A percentile compares a stretch with the other conserved stretches of the same genome.
Evolutionary conservation across 305 asterid species (phyloP).

Genomic region (Fraxinus angustifolia): DNA sequence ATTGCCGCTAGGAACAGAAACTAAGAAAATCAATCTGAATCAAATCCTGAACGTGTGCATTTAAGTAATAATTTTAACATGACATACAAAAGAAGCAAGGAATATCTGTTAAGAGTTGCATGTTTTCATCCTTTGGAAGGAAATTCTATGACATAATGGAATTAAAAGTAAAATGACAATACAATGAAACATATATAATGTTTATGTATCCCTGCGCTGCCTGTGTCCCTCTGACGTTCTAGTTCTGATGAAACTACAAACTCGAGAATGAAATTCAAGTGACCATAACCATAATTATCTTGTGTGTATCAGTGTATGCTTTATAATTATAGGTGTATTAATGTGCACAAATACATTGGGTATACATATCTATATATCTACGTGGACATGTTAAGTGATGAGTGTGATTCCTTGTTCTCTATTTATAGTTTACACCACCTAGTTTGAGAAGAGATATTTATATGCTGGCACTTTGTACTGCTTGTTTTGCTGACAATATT

Average conservation of each 20-base stretch:
- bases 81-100: neutral
- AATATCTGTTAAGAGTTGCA: neutral
- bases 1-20: neutral
- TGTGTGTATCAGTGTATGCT: neutral
- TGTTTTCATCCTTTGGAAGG: neutral
- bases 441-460: neutral
- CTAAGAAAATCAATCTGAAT: neutral
- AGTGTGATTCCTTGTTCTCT: neutral
- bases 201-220: neutral
- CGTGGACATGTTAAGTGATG: neutral
- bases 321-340: neutral
- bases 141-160: neutral
- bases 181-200: neutral
- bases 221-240: neutral
- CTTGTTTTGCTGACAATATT: neutral
- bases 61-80: neutral
- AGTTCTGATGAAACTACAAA: neutral
- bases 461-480: neutral
- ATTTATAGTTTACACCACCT: neutral
- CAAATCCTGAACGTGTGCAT: neutral
- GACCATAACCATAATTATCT: neutral
- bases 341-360: neutral
- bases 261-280: neutral
- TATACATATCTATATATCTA: neutral
- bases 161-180: neutral